phyloP scores from a whole-genome alignment of 179 eudicot species.

The Beta lomatogona region DNA sequence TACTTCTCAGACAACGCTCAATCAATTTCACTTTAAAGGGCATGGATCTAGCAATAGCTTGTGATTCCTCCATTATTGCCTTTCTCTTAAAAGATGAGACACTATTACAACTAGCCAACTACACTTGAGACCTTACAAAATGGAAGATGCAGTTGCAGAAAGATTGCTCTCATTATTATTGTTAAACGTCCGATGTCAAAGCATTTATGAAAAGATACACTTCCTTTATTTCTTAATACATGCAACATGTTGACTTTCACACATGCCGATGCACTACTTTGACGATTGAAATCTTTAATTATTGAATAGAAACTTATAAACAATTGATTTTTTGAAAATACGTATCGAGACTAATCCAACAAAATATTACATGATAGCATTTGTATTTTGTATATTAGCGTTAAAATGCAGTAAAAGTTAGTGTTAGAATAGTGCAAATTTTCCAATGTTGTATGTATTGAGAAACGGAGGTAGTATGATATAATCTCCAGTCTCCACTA shows the following conservation, averaged over 20 bases:
- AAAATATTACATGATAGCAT: no score
- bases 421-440: no score
- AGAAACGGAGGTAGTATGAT: no score
- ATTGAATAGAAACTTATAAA: no score
- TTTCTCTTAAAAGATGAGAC: background rate
- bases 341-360: no score
- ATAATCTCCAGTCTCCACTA: background rate
- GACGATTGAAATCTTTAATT: no score
- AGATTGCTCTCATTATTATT: background rate
- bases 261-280: no score
- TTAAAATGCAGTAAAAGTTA: no score
- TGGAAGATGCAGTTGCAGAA: background rate
- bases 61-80: background rate
- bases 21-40: background rate
- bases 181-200: background rate
- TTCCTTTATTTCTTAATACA: no score
- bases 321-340: no score
- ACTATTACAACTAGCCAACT: background rate
- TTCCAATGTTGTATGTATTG: no score
- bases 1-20: conserved; percentile 4
- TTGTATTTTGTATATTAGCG: no score
- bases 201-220: background rate
- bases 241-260: background rate
- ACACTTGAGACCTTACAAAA: background rate
- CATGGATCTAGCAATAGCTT: background rate